Evolutionary conservation across 2,329 filamentous ascomycete genomes (phyloP), one percentile per base, ranked within the genome.

Genomic region (Plectosphaerella sp.): DNA sequence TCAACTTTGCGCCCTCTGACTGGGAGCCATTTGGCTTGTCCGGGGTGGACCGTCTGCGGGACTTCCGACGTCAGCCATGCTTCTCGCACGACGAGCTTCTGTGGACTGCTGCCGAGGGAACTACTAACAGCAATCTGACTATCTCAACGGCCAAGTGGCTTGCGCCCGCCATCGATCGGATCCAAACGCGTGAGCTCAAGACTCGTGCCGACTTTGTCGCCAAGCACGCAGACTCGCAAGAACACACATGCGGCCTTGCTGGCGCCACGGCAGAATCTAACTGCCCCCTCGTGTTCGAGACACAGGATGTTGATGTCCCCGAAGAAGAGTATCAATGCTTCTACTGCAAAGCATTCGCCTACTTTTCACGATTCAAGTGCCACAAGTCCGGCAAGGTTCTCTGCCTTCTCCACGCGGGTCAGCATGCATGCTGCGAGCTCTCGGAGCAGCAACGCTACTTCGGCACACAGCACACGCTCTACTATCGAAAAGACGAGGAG

Each of bases 91-190:
- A 99, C 62, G 94, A 99, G 67, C 74, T 99, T 20, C 76, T 99
- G 4, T 86, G 95, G 73, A 97, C 93, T 3, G 94, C 94, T 8
- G 91, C 92, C 7, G 85, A 90, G 58, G 87, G 83, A 61, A 86
- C 91, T 59, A 81, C 85, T 3, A 85, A 83, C 33, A 74, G 72
- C 11, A 72, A 75, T 3, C 66, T 86, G 47, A 84, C 80, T 0
- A 97, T 99, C 52, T 89, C 90, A 60, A 97, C 91, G 2, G 91
- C 94, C 1, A 96, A 94, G 70, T 99, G 94, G 94, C 78, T 99
- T 15, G 89, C 88, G 2, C 93, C 93, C 1, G 94, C 94, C 2
- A 72, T 99, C 20, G 83, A 90, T 49, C 83, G 89, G 47, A 88
- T 96, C 63, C 83, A 83, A 58, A 81, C 84, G 53, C 84, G 90